Evolutionary conservation across 352 stramenopile species (phyloP), one percentile per base, ranked within the genome.

Genomic region (Globisporangium apiculatum): DNA sequence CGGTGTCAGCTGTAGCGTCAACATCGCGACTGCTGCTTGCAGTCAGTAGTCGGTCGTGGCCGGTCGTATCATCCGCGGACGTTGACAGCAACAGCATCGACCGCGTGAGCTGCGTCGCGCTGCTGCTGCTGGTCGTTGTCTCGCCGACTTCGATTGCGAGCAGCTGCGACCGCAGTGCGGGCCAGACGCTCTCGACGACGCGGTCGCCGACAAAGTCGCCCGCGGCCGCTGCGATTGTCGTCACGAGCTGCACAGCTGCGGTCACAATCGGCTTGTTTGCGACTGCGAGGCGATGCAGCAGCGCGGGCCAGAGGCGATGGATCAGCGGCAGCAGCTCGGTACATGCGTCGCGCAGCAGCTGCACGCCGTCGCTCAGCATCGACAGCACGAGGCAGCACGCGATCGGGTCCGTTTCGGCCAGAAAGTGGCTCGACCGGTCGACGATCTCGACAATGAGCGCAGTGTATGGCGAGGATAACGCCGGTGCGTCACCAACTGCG

Each of bases 171-270:
- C 65, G 67, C 12, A 91, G 57, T 7, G 68, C 49, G 38, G 86
- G 83, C 86, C 86, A 95, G n/a, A 89, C 71, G 4, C 69, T 79
- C 59, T 93, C 74, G 7, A 94, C 77, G 61, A 95, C 94, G 3
- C 77, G 71, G 49, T 91, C 80, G 36, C 73, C 83, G 42, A 95
- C 80, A 56, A 94, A 94, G 54, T 95, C 86, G 0, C 74, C 79
- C 15, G 77, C 83, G 58, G 72, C 65, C 53, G 71, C 53, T 17
- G 78, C 73, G 5, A 93, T 38, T 1, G 73, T 83, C 12, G 56
- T 68, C 40, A 95, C 51, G 3, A 91, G 65, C 14, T 62, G 63
- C 12, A 91, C 58, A 14, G 82, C 76, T 8, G 67, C 71, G 2
- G 72, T 78, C 24, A 91, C 40, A 55, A 93, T 89, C 40, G 79